Evolutionary conservation across 495 filamentous ascomycete species (phyloP), one percentile per base, ranked within the genome.

Genomic region (Glutinoglossum americanum): DNA sequence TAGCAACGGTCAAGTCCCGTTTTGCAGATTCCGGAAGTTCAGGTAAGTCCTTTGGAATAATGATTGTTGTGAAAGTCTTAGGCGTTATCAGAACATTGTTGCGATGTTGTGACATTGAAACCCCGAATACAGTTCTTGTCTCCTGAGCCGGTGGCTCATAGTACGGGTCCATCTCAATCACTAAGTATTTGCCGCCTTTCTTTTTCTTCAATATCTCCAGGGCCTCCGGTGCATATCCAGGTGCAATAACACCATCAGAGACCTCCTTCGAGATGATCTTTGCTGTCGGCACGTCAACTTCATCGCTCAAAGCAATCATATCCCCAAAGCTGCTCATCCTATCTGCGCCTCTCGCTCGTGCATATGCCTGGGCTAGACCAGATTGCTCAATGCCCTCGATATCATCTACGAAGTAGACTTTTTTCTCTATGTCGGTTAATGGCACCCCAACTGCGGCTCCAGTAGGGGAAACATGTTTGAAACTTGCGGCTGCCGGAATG

Each of bases 391-490:
- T 77, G 55, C 82, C 87, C 56, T 82, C 79, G 64, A 98, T 90
- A 68, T 96, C 93, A 60, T 94, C 87, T 30, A 97, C 93, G 79
- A 98, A 94, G 73, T 92, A 97, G 28, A 96, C 90, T 73, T 93
- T 89, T 72, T 84, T 80, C 76, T 98, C 92, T 55, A 84, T 81
- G 55, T 87, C 80, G 59, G 71, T 87, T 62, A 98, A 76, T 37
- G 85, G 85, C 25, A 89, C 76, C 60, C 89, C 92, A 65, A 98
- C 88, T 57, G 92, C 92, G 51, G 92, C 92, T 62, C 92, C 92
- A 41, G 92, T 92, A 8, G 92, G 92, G 4, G 93, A 97, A 41
- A 97, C 92, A 67, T 97, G 93, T 78, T 98, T 98, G 82, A 98
- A 98, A 69, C 86, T 93, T 54, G 92, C 90, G 21, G 92, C 93